A percentile compares a stretch with the other conserved stretches of the same genome.
phyloP scores from a whole-genome alignment of 2,329 filamentous ascomycete genomes.

The Cytospora chrysosperma region DNA sequence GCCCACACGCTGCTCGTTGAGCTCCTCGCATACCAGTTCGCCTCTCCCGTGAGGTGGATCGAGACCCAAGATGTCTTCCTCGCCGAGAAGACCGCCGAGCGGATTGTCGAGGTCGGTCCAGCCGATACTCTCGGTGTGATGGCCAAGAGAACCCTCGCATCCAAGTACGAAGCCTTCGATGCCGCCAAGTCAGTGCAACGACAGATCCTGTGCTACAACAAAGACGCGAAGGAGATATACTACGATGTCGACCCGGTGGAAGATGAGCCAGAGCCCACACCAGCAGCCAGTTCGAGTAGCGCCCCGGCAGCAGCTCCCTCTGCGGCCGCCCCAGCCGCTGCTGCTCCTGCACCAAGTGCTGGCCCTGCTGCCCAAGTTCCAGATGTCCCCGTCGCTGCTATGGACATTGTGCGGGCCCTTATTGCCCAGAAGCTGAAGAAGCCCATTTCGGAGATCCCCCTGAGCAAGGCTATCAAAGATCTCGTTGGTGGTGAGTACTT shows the following conservation, averaged over 20 bases:
- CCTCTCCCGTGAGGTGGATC: slow-evolving; percentile 98
- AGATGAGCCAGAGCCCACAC: slow-evolving; percentile 73
- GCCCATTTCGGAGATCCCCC: slow-evolving; percentile 78
- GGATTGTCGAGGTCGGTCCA: slow-evolving; percentile 95
- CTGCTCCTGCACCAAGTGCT: slow-evolving; percentile 65
- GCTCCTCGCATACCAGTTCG: slow-evolving; percentile 98
- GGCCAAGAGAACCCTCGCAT: slow-evolving; percentile 92
- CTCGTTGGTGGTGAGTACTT: slow-evolving; percentile 80
- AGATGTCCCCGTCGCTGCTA: slow-evolving; percentile 81
- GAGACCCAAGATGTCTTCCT: slow-evolving; percentile 99
- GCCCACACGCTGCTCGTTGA: slow-evolving; percentile 97
- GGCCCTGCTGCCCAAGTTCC: slow-evolving; percentile 85
- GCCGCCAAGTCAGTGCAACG: slow-evolving; percentile 94
- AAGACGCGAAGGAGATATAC: slow-evolving; percentile 98
- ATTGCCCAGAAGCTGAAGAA: slow-evolving; percentile 99
- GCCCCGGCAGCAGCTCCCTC: slow-evolving; percentile 54
- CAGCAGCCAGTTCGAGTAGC: slow-evolving; percentile 47
- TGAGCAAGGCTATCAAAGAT: slow-evolving; percentile 98
- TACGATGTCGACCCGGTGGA: slow-evolving; percentile 96
- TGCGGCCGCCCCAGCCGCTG: slow-evolving; percentile 55
- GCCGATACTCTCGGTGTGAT: slow-evolving; percentile 96
- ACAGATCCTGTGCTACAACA: slow-evolving; percentile 99
- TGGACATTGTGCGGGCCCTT: slow-evolving; percentile 84
- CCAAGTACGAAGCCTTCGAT: slow-evolving; percentile 98
- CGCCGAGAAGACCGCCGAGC: slow-evolving; percentile 90